Base-by-base conservation (phyloP, 257 asterid species). In the Cinchona pubescens region DNA sequence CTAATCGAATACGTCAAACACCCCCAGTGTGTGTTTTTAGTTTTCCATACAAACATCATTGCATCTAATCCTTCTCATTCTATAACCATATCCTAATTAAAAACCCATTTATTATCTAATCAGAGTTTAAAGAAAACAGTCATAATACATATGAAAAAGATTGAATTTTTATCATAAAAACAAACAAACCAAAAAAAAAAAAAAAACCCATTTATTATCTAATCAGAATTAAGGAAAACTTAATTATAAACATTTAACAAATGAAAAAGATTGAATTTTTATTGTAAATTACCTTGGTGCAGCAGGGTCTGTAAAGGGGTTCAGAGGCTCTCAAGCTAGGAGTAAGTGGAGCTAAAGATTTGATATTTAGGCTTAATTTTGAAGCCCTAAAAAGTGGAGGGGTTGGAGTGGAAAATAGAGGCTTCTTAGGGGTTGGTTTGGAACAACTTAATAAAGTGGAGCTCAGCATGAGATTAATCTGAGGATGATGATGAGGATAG, bases 391-490 rank as follows among this genome's bases (percentile, higher is more conserved):
- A 77, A 74, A 80, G 25, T 13, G 67, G 71, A 64, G 80, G 84
- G 65, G 72, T 59, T n/a, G 87, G 81, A 71, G 75, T 43, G 12
- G 85, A 72, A 71, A 79, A 85, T 48, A 58, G 77, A 70, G 90
- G 91, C 77, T 85, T 86, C 76, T 11, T 88, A 21, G 88, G 91
- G 71, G 79, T 77, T 69, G 90, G 82, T 77, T 78, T 88, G 73
- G 84, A 64, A 82, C 87, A 87, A 85, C 81, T 71, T 15, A 74
- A 61, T 16, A 69, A 53, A 67, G 53, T 89, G 63, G 90, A 82
- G 86, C 86, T 82, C 74, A 91, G 89, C 98, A 91, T 88, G 88
- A 89, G 90, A 85, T 75, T 82, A 75, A 19, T 59, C 51, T 79
- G 56, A 30, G 68, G 55, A 38, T 42, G 82, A 32, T 27, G 58